Evolutionary conservation across 2,329 filamentous ascomycete genomes (phyloP), one percentile per base, ranked within the genome.

Genomic region (Diaporthe vaccinii): DNA sequence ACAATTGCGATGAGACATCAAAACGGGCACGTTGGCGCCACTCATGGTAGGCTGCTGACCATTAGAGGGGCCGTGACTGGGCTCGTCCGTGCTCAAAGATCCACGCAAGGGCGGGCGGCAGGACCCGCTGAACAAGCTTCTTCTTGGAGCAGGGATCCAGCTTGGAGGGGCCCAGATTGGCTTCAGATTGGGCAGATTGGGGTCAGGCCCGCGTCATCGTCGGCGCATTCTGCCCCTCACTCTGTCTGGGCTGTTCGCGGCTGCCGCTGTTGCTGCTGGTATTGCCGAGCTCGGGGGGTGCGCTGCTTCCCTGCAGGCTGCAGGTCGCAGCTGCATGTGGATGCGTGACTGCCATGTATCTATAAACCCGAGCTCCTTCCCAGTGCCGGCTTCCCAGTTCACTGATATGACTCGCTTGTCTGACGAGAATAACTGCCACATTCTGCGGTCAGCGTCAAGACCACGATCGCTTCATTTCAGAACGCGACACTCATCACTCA

Each of bases 81-180:
- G 46, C 41, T 53, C 12, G 55, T 36, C 55, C 20, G 28, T 22
- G 55, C 69, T 34, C 36, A 17, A 3, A 20, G 34, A 62, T 34
- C 9, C 39, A 49, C 25, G 70, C 58, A 49, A 31, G 36, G 57
- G 10, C 31, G 22, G 15, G 53, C 28, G 59, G 75, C 15, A 14
- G 61, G 73, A 41, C 73, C 75, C 75, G 75, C 75, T 69, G n/a
- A 72, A 68, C 61, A 73, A 65, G 49, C 74, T 72, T 71, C 46
- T 53, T 25, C 49, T 28, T 36, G 44, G 28, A 22, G 57, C 59
- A 51, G 70, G 70, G 55, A 72, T 71, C 31, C 12, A 57, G 57
- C 53, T 44, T 20, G 25, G 46, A 55, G 41, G 34, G 34, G 34
- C 25, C 9, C n/a, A 53, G 53, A 62, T 53, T 59, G 39, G 58